phyloP scores from a whole-genome alignment of 805 yeast species.

The Kazachstania martiniae region DNA sequence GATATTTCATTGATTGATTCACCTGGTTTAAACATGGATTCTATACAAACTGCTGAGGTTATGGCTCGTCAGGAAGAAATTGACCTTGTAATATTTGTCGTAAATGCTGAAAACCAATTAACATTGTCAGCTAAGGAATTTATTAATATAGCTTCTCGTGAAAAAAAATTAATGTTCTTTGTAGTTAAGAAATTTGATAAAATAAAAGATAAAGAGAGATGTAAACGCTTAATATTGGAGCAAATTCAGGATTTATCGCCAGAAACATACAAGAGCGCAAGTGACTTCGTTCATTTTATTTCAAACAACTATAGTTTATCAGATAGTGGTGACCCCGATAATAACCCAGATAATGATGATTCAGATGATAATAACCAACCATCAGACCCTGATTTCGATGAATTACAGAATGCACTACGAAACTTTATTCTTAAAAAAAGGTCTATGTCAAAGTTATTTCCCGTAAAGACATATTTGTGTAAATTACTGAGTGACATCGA shows the following conservation, averaged over 20 bases:
- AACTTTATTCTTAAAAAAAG: constrained; percentile 83
- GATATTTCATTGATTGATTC: constrained; percentile 93
- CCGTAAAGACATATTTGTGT: constrained; percentile 78
- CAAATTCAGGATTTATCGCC: constrained; percentile 84
- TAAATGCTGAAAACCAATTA: constrained; percentile 91
- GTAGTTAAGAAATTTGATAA: constrained; percentile 89
- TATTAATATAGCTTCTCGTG: constrained; percentile 80
- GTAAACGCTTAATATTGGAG: constrained; percentile 64
- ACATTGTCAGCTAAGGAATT: constrained; percentile 92
- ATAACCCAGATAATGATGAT: constrained; percentile 22
- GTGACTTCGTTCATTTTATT: constrained; percentile 90
- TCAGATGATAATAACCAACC: constrained; percentile 23
- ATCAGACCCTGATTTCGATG: constrained; percentile 63
- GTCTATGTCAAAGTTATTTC: constrained; percentile 76
- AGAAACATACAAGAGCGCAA: constrained; percentile 76
- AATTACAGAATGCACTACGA: constrained; percentile 72
- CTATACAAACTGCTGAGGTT: constrained; percentile 87
- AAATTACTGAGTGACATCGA: constrained; percentile 61
- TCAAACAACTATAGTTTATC: constrained; percentile 30
- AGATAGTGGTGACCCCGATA: constrained; percentile 28
- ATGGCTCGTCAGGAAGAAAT: constrained; percentile 95
- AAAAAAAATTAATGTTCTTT: constrained; percentile 83
- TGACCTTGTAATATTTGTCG: constrained; percentile 91
- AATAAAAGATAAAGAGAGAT: constrained; percentile 69
- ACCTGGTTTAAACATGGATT: constrained; percentile 91